These are phyloP conservation scores for Solanum chiquidenum DNA, from an alignment of 257 asterid species.

Conservation along the genomic window DNA sequence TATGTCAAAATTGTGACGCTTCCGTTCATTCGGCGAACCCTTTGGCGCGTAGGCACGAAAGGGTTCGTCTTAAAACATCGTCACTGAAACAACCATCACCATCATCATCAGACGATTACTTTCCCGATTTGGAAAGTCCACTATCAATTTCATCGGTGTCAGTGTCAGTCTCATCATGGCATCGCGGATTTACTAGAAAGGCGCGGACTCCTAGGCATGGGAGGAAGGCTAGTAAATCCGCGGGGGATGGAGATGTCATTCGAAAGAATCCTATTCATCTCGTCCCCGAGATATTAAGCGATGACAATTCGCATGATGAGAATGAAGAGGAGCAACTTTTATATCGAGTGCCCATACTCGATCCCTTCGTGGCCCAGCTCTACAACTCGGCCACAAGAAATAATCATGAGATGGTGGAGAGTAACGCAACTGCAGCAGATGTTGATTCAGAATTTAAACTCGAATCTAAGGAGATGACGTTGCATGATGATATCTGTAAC, in stretches of 20 bases:
- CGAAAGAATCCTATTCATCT: slow-evolving; percentile 18
- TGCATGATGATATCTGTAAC: neutral
- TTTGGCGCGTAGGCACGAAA: slow-evolving; percentile 57
- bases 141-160: neutral
- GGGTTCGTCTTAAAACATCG: slow-evolving; percentile 59
- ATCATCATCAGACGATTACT: neutral
- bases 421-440: neutral
- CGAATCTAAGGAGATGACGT: slow-evolving; percentile 3
- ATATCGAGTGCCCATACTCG: slow-evolving; percentile 61
- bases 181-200: slow-evolving; percentile 50
- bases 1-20: slow-evolving; percentile 64
- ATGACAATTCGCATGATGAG: slow-evolving; percentile 42
- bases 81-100: slow-evolving; percentile 7
- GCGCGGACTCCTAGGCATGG: slow-evolving; percentile 53
- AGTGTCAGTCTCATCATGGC: slow-evolving; percentile 39
- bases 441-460: neutral
- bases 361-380: slow-evolving; percentile 39
- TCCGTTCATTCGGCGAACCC: slow-evolving; percentile 80
- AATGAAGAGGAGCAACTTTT: slow-evolving; percentile 63
- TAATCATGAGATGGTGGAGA: slow-evolving; percentile 5
- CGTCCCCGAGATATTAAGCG: slow-evolving; percentile 57
- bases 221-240: neutral
- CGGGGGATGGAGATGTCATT: neutral
- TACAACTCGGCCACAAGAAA: slow-evolving; percentile 1
- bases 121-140: neutral